phyloP scores from a whole-genome alignment of 768 basidiomycete genomes.

The Tricholoma furcatifolium region DNA sequence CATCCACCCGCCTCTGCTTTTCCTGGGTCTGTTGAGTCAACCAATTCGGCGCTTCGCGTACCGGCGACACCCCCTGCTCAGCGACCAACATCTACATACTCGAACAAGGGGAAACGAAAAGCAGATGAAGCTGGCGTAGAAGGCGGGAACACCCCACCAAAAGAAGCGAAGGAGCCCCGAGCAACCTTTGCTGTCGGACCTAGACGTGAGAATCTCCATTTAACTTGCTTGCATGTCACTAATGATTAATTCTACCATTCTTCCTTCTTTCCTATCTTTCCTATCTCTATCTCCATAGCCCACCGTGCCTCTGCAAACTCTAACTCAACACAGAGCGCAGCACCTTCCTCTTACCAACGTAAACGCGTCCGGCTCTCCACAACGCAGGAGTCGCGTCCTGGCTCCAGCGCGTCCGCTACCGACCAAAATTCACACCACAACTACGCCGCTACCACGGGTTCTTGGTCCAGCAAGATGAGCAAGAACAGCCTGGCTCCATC shows the following conservation, averaged over 20 bases:
- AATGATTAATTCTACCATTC: conserved; percentile 17
- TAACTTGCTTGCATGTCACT: conserved; percentile 7
- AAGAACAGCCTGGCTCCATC: conserved; percentile 28
- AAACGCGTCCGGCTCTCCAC: conserved; percentile 66
- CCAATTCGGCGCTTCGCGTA: conserved; percentile 25
- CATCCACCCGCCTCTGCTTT: conserved; percentile 21
- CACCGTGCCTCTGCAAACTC: conserved; percentile 51
- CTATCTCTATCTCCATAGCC: conserved; percentile 26
- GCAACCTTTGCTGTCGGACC: conserved; percentile 66
- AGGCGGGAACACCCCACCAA: conserved; percentile 57
- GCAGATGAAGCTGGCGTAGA: conserved; percentile 66
- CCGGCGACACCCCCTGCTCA: conserved; percentile 30
- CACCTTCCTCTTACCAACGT: conserved; percentile 71
- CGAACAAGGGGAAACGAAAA: conserved; percentile 64
- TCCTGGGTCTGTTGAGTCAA: conserved; percentile 26
- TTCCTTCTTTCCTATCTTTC: neutral
- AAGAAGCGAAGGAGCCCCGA: conserved; percentile 47
- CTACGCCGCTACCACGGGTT: conserved; percentile 43
- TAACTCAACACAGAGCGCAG: conserved; percentile 39
- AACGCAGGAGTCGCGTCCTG: conserved; percentile 34
- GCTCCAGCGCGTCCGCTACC: conserved; percentile 32
- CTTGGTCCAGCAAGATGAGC: conserved; percentile 44
- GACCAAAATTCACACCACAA: conserved; percentile 24
- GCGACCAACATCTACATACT: conserved; percentile 30
- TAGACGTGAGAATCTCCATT: conserved; percentile 48